These are phyloP conservation scores for Gomphus bonarii DNA, from an alignment of 1,284 basidiomycete genomes.

Conservation along the genomic window DNA sequence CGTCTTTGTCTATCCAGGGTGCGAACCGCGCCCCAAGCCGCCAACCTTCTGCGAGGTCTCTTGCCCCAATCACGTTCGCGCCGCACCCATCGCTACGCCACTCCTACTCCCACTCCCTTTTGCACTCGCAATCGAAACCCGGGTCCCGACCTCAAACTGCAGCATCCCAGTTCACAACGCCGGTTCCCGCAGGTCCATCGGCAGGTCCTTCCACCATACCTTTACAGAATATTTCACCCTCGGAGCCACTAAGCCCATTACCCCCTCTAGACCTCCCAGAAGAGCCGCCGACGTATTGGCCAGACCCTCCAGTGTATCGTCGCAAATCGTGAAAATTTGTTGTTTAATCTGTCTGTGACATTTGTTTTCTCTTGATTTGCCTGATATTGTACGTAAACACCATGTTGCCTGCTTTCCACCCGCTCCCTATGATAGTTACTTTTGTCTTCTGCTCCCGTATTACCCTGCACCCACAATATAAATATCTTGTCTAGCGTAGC, in stretches of 20 bases:
- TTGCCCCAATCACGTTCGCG: neutral
- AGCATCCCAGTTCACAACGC: constrained; percentile 2
- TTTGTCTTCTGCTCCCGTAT: neutral
- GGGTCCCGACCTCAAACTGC: constrained; percentile 6
- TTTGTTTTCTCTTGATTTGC: neutral
- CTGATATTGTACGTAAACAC: neutral
- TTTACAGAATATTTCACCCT: neutral
- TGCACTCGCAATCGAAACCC: neutral
- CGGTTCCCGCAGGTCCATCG: neutral
- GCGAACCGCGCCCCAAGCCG: constrained; percentile 4
- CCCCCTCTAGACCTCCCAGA: neutral
- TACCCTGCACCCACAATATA: neutral
- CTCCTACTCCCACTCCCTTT: no score
- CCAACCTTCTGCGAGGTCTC: constrained; percentile 1
- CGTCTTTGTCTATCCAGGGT: neutral
- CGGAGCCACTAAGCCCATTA: constrained; percentile 5
- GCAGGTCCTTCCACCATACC: neutral
- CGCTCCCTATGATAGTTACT: no score
- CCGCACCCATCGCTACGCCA: neutral
- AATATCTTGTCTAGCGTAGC: neutral
- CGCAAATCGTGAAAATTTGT: constrained; percentile 5
- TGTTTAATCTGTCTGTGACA: neutral
- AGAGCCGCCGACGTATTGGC: constrained; percentile 1
- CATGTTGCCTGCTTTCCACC: no score
- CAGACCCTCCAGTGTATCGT: constrained; percentile 9